These are phyloP conservation scores for Gymnopus androsaceus DNA, from an alignment of 1,284 basidiomycete species.

Conservation along the genomic window DNA sequence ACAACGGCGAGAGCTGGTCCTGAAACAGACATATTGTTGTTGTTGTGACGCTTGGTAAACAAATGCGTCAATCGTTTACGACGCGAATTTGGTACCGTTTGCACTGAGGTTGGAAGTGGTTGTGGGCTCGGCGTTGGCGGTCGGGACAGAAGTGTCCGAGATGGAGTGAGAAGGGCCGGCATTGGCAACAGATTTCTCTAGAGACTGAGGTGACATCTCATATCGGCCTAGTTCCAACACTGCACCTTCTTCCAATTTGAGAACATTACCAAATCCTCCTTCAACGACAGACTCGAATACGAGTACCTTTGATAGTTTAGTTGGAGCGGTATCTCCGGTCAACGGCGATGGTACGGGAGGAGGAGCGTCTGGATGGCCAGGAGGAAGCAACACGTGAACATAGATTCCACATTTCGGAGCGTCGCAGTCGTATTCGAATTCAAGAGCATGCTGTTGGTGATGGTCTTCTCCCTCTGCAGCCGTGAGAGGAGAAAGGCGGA, in stretches of 20 bases:
- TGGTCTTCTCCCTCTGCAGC: slow-evolving; percentile 41
- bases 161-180: slow-evolving; percentile 20
- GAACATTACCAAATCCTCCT: slow-evolving; percentile 77
- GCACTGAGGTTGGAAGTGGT: slow-evolving; percentile 20
- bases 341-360: slow-evolving; percentile 29
- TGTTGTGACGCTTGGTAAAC: slow-evolving; percentile 58
- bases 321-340: slow-evolving; percentile 28
- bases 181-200: slow-evolving; percentile 16
- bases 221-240: slow-evolving; percentile 71
- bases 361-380: slow-evolving; percentile 56
- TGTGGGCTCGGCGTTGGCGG: slow-evolving; percentile 19
- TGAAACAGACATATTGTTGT: slow-evolving; percentile 49
- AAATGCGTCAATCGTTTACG: slow-evolving; percentile 66
- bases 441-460: slow-evolving; percentile 66
- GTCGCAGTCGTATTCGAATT: slow-evolving; percentile 89
- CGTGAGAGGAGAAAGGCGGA: slow-evolving; percentile 68
- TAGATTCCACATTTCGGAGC: slow-evolving; percentile 79
- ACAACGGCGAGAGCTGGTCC: slow-evolving; percentile 78
- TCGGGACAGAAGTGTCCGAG: slow-evolving; percentile 18
- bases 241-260: slow-evolving; percentile 75
- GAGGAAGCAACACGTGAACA: slow-evolving; percentile 69
- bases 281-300: slow-evolving; percentile 76
- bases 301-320: slow-evolving; percentile 52
- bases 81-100: slow-evolving; percentile 7
- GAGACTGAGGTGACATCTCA: slow-evolving; percentile 38